These are phyloP conservation scores for Novakomyces olei DNA, from an alignment of 805 yeast genomes.

Conservation along the genomic window DNA sequence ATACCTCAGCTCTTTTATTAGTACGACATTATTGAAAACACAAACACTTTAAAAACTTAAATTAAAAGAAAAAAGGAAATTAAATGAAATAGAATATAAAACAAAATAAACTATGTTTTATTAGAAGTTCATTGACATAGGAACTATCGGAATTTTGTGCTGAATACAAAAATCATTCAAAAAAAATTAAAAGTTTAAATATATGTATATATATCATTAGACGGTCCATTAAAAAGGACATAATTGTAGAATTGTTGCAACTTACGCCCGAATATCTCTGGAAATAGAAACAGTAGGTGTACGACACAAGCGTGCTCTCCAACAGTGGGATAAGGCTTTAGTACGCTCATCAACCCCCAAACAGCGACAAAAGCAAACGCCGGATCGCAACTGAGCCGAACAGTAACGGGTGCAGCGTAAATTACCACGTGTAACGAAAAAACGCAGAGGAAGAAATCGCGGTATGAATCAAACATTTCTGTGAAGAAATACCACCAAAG, in stretches of 20 bases:
- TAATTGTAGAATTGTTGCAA: too few species aligned
- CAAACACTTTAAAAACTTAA: too few species aligned
- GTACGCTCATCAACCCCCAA: slow-evolving; percentile 34
- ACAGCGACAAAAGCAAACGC: slow-evolving; percentile 31
- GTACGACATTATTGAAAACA: too few species aligned
- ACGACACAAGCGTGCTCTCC: slow-evolving; percentile 47
- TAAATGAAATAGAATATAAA: too few species aligned
- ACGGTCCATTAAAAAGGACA: too few species aligned
- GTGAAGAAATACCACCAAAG: slow-evolving; percentile 98
- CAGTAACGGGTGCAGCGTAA: slow-evolving; percentile 50
- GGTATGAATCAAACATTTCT: slow-evolving; percentile 80
- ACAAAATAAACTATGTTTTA: too few species aligned
- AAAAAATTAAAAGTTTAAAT: too few species aligned
- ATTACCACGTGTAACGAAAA: slow-evolving; percentile 55
- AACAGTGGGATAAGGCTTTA: slow-evolving; percentile 69
- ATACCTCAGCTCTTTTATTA: slow-evolving; percentile 19
- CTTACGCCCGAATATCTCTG: slow-evolving; percentile 18
- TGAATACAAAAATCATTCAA: too few species aligned
- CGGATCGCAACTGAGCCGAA: slow-evolving; percentile 40
- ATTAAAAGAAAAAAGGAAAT: too few species aligned
- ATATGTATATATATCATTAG: too few species aligned
- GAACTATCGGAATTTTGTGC: too few species aligned
- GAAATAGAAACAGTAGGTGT: slow-evolving; percentile 25
- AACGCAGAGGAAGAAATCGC: slow-evolving; percentile 58
- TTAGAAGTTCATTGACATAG: too few species aligned